These are phyloP conservation scores for Phaseolus coccineus DNA, from an alignment of 331 rosid genomes.

Conservation along the genomic window DNA sequence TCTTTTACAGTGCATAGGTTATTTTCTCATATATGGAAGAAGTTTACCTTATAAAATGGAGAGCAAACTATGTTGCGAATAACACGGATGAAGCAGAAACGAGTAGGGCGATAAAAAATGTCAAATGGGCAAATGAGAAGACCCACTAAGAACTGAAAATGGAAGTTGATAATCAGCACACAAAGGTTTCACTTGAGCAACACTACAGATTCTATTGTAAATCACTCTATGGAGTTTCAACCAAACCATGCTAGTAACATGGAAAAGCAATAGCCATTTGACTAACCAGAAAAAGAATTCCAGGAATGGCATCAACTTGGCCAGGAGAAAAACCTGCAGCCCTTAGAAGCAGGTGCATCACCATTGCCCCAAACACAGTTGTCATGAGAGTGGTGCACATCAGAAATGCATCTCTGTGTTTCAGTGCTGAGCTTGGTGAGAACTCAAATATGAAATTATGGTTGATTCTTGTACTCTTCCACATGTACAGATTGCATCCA, in stretches of 20 bases:
- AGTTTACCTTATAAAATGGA: constrained; percentile 82
- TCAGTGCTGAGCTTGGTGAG: constrained; percentile 68
- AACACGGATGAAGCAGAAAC: constrained; percentile 77
- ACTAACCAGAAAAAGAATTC: constrained; percentile 74
- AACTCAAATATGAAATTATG: constrained; percentile 91
- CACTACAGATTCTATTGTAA: neutral
- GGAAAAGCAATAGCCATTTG: neutral
- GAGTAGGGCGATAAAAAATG: constrained; percentile 83
- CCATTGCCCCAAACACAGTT: constrained; percentile 79
- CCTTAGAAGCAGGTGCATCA: constrained; percentile 72
- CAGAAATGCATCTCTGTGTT: constrained; percentile 83
- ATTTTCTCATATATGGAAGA: neutral
- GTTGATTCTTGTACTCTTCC: constrained; percentile 81
- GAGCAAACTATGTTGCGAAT: constrained; percentile 79
- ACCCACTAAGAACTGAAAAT: constrained; percentile 61
- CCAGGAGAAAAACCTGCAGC: constrained; percentile 60
- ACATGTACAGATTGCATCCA: constrained; percentile 89
- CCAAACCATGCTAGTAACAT: neutral
- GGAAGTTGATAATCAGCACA: constrained; percentile 31
- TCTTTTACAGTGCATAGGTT: too few relatives aligned
- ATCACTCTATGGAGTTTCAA: constrained; percentile 3
- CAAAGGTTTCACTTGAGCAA: constrained; percentile 3
- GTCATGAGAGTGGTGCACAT: constrained; percentile 80
- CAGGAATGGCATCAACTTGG: constrained; percentile 83
- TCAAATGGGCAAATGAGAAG: constrained; percentile 80